Percentiles rank a stretch among this genome's conserved stretches.
Conservation (phyloP, 768 basidiomycete species). For the Russula sp. region DNA sequence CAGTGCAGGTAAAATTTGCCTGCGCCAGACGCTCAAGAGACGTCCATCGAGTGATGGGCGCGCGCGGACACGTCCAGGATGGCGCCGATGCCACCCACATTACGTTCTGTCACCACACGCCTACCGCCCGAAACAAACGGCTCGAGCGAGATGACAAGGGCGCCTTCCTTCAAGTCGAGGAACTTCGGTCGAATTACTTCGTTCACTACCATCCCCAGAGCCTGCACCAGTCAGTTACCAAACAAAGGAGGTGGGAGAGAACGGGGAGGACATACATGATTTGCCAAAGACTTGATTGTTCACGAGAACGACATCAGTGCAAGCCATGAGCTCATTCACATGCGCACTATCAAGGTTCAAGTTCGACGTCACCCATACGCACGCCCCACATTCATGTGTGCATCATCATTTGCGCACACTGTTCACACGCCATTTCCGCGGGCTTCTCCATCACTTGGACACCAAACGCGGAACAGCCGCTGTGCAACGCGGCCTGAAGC, state of each 20-base stretch:
- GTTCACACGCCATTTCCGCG: conserved; percentile 66
- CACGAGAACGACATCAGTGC: conserved; percentile 88
- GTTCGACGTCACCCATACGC: conserved; percentile 62
- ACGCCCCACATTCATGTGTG: conserved; percentile 93
- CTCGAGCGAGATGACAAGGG: no score
- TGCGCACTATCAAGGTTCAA: conserved; percentile 60
- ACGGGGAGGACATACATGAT: conserved; percentile 46
- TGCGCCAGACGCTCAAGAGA: no score
- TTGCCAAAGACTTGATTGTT: conserved; percentile 83
- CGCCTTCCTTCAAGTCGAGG: no score
- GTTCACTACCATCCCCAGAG: not conserved
- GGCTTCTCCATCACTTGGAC: conserved; percentile 76
- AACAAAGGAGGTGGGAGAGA: no score
- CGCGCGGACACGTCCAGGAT: no score
- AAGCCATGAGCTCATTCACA: conserved; percentile 60
- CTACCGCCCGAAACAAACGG: conserved; percentile 43
- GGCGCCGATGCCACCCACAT: no score
- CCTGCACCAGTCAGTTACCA: conserved; percentile 5
- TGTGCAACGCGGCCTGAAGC: conserved; percentile 49
- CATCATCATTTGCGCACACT: conserved; percentile 65
- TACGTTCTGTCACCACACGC: conserved; percentile 69
- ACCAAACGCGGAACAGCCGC: conserved; percentile 45
- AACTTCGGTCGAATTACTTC: no score
- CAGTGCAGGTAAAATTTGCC: no score
- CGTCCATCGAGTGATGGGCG: no score